phyloP scores from a whole-genome alignment of 805 yeast species.

The Nakazawaea laoshanensis region DNA sequence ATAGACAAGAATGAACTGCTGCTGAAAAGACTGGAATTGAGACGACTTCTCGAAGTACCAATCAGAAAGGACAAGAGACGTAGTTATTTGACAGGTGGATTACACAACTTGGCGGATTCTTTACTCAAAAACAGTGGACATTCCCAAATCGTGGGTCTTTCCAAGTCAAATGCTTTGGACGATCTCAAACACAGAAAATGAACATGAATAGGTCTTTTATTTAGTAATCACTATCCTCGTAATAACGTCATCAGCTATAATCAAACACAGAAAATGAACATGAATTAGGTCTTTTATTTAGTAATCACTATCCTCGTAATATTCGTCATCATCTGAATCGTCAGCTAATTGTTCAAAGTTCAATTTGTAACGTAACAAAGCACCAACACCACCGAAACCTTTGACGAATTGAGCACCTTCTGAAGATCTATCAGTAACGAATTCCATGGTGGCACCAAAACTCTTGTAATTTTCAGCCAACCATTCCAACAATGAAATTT shows the following conservation, averaged over 20 bases:
- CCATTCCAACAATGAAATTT: slow-evolving; percentile 90
- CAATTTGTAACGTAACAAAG: slow-evolving; percentile 89
- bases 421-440: slow-evolving; percentile 91
- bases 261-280: slow-evolving; percentile 3
- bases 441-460: slow-evolving; percentile 93
- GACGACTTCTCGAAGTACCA: slow-evolving; percentile 40
- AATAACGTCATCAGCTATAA: slow-evolving; percentile 2
- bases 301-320: slow-evolving; percentile 58
- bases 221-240: slow-evolving; percentile 49
- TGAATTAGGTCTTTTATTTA: slow-evolving; percentile 9
- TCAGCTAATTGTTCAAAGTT: slow-evolving; percentile 93
- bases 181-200: slow-evolving; percentile 31
- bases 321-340: slow-evolving; percentile 84
- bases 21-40: slow-evolving; percentile 41
- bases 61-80: slow-evolving; percentile 57
- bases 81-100: slow-evolving; percentile 74
- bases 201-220: slow-evolving; percentile 2
- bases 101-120: slow-evolving; percentile 69
- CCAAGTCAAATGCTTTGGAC: slow-evolving; percentile 58
- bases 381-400: slow-evolving; percentile 99
- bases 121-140: slow-evolving; percentile 56
- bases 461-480: slow-evolving; percentile 91
- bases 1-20: slow-evolving; percentile 42
- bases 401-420: slow-evolving; percentile 98
- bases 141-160: slow-evolving; percentile 60